Conservation (phyloP, 257 asterid genomes). For the Buddleja alternifolia region DNA sequence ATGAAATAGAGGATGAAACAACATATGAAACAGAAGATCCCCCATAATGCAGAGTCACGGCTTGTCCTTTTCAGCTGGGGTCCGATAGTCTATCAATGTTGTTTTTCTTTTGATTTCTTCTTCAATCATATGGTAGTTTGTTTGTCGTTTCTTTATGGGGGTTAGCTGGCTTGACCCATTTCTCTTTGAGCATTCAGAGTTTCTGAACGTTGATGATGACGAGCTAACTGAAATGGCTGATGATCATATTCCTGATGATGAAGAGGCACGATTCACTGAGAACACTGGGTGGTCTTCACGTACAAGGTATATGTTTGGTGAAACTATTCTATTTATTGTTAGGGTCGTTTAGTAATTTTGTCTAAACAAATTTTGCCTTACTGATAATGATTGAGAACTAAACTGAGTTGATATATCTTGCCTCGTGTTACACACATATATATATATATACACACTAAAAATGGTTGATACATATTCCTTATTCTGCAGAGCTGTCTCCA, state of each 20-base stretch:
- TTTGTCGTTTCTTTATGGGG: not conserved
- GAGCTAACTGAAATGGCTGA: slow-evolving; percentile 74
- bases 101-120: too few relatives aligned
- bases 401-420: too few relatives aligned
- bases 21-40: too few relatives aligned
- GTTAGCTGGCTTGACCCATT: slow-evolving; percentile 15
- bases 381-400: too few relatives aligned
- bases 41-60: not conserved
- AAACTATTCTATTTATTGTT: not conserved
- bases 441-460: too few relatives aligned
- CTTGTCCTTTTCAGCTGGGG: not conserved
- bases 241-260: slow-evolving; percentile 61
- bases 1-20: too few relatives aligned
- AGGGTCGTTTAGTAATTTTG: too few relatives aligned
- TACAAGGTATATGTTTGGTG: slow-evolving; percentile 62
- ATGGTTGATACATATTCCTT: not conserved
- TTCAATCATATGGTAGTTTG: not conserved
- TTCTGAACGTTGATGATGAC: slow-evolving; percentile 84
- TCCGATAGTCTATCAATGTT: not conserved
- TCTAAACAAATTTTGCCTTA: too few relatives aligned
- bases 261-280: slow-evolving; percentile 60
- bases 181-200: slow-evolving; percentile 56
- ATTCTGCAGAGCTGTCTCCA: slow-evolving; percentile 80
- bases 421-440: too few relatives aligned
- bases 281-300: slow-evolving; percentile 99